Evolutionary conservation across 805 yeast species (phyloP), one percentile per base, ranked within the genome.

Genomic region (Pichia ethanolica): DNA sequence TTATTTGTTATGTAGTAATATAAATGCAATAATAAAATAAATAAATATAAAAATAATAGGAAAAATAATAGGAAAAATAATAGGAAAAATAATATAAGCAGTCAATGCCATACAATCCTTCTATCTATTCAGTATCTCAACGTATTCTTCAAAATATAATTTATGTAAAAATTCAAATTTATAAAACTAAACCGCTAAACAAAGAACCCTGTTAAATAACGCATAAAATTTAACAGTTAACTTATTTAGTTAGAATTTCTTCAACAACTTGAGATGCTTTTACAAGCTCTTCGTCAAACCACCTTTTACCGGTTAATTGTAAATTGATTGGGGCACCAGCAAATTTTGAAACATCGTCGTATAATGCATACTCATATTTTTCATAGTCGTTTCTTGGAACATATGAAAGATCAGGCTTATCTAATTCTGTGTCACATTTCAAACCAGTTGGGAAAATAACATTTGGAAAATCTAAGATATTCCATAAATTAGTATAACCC

Each of bases 401-500:
- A 56, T 68, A 68, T n/a, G 52, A 42, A n/a, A 54, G 63, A 37
- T 69, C 77, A 39, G 63, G 56, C 58, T 49, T 33, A 42, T 81
- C 86, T 26, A 72, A 49, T 7, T 53, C 52, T 33, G 82, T 78
- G 57, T 80, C 84, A 58, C 72, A 81, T 57, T 63, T 70, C 50
- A 79, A 63, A 5, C 82, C 76, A 5, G 83, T 73, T 56, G 83
- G 85, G 66, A 81, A 69, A 1, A 72, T 69, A 49, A 79, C 77
- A 38, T 78, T 75, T n/a, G 89, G 87, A 56, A 76, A 73, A 62
- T 84, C 90, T 51, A 82, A 62, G 48, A 83, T 58, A 64, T 84
- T 83, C 79, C 81, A 83, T 53, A 82, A 69, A 1, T 83, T 69
- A 13, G 88, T 81, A 69, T 84, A 84, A 1, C 86, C 81, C 87